A percentile compares a stretch with the other conserved stretches of the same genome.
Evolutionary conservation across 1,284 basidiomycete species (phyloP).

Genomic region (Tetrapyrgos nigripes): DNA sequence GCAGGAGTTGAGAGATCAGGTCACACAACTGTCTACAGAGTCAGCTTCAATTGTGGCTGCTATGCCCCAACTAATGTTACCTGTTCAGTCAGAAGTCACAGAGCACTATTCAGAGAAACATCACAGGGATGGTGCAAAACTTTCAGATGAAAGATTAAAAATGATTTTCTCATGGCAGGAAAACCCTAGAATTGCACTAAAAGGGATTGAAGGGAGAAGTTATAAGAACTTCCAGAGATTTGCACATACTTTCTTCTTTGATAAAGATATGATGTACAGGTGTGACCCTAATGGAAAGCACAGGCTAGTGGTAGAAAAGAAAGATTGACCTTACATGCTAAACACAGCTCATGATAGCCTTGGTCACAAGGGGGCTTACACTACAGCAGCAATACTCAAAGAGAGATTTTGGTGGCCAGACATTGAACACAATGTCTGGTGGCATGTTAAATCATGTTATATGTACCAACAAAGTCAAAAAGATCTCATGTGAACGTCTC

Average conservation of each 20-base stretch:
- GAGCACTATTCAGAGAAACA: too few species aligned
- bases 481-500: conserved; percentile 24
- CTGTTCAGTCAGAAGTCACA: too few species aligned
- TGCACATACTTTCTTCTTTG: conserved; percentile 16
- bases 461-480: conserved; percentile 29
- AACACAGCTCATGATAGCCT: conserved; percentile 22
- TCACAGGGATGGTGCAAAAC: too few species aligned
- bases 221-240: conserved; percentile 16
- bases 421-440: not conserved
- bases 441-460: conserved; percentile 30
- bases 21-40: too few species aligned
- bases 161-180: too few species aligned
- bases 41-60: too few species aligned
- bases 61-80: too few species aligned
- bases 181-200: too few species aligned
- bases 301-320: conserved; percentile 16
- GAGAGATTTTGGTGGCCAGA: conserved; percentile 14
- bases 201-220: too few species aligned
- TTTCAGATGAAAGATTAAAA: too few species aligned
- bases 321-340: conserved; percentile 8
- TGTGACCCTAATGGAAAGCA: conserved; percentile 6
- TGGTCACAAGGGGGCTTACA: conserved; percentile 12
- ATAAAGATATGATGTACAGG: conserved; percentile 16
- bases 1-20: too few species aligned
- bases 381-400: conserved; percentile 12